Evolutionary conservation across 2,329 filamentous ascomycete species (phyloP).

Genomic region (Bertia moriformis): DNA sequence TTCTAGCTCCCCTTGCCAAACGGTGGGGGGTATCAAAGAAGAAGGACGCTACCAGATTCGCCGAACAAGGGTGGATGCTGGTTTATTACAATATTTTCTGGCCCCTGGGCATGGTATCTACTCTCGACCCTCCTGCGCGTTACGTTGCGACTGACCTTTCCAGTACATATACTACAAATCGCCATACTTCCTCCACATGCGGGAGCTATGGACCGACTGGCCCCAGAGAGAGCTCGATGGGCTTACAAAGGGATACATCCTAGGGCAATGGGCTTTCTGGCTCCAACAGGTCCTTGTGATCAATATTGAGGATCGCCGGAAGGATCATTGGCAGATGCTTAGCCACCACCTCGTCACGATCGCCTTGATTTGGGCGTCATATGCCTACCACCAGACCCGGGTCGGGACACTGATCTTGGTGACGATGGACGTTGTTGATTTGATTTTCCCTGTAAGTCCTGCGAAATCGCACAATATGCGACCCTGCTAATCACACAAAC

Average conservation of each 20-base stretch:
- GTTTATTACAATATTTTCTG: conserved; percentile 74
- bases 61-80: conserved; percentile 85
- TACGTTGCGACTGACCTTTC: too few relatives aligned
- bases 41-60: conserved; percentile 71
- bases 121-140: not conserved
- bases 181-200: conserved; percentile 62
- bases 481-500: too few relatives aligned
- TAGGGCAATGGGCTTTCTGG: conserved; percentile 85
- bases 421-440: conserved; percentile 85
- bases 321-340: conserved; percentile 94
- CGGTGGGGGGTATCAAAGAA: conserved; percentile 57
- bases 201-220: conserved; percentile 72
- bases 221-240: conserved; percentile 62
- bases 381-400: conserved; percentile 73
- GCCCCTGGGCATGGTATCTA: conserved; percentile 60
- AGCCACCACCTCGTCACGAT: conserved; percentile 86
- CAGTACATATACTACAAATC: conserved; percentile 72
- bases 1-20: conserved; percentile 65
- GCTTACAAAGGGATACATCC: conserved; percentile 74
- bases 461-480: too few relatives aligned
- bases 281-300: conserved; percentile 87
- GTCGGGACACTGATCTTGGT: conserved; percentile 81
- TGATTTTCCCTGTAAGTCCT: conserved; percentile 74
- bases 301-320: conserved; percentile 83
- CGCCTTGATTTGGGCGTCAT: conserved; percentile 64